phyloP scores from a whole-genome alignment of 176 grass and related monocot species.

The Oryza meridionalis region DNA sequence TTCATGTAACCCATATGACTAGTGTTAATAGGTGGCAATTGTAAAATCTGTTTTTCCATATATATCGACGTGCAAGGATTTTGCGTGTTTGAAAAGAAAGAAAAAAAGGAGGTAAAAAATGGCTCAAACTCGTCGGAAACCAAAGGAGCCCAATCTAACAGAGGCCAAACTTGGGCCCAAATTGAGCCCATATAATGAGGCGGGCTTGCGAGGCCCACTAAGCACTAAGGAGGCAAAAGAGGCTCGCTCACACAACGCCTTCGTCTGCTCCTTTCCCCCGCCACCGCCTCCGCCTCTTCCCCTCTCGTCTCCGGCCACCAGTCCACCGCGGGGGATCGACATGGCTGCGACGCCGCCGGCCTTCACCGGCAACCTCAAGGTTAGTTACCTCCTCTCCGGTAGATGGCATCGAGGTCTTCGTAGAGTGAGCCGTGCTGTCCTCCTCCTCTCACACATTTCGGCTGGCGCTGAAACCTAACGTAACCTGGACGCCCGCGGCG shows the following conservation, averaged over 20 bases:
- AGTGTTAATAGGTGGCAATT: too few species aligned
- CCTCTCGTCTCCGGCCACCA: background rate
- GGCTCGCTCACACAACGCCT: too few species aligned
- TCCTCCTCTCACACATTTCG: background rate
- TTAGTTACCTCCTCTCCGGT: background rate
- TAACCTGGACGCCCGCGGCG: background rate
- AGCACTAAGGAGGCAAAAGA: background rate
- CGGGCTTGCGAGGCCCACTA: background rate
- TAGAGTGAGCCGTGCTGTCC: background rate
- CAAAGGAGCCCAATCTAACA: background rate
- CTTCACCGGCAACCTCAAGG: conserved; percentile 73
- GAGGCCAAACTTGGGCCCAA: background rate
- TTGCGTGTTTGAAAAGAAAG: too few species aligned
- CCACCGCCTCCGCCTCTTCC: background rate
- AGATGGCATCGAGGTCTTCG: too few species aligned
- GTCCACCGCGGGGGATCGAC: background rate
- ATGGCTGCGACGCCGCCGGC: conserved; percentile 55
- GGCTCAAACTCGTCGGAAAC: too few species aligned
- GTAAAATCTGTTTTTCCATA: too few species aligned
- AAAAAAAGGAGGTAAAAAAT: too few species aligned
- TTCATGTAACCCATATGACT: too few species aligned
- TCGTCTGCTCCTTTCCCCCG: background rate
- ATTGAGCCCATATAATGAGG: background rate
- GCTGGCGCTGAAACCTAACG: background rate
- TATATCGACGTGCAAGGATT: too few species aligned